phyloP scores from a whole-genome alignment of 164 flowering plant genomes.

The Vitis riparia region DNA sequence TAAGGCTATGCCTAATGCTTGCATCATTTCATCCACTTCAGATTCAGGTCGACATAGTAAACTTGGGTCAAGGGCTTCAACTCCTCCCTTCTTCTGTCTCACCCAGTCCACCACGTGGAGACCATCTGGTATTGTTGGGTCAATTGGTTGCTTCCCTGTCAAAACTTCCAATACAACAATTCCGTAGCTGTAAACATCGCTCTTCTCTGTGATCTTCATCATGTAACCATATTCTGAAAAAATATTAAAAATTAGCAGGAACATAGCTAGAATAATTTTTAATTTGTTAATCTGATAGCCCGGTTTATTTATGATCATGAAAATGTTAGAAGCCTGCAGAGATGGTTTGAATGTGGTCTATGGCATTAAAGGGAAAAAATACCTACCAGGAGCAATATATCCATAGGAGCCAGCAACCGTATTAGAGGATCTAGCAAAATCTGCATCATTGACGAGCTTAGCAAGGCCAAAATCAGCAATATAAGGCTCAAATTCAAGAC shows the following conservation, averaged over 20 bases:
- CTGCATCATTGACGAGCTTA: constrained; percentile 68
- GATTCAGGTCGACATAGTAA: constrained; percentile 54
- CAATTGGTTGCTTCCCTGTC: constrained; percentile 92
- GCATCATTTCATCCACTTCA: constrained; percentile 80
- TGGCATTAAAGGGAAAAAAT: neutral
- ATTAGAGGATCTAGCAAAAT: constrained; percentile 60
- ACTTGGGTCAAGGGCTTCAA: constrained; percentile 60
- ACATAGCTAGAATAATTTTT: neutral
- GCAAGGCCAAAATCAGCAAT: constrained; percentile 92
- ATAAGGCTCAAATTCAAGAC: constrained; percentile 78
- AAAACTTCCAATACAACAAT: constrained; percentile 81
- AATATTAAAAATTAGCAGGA: neutral
- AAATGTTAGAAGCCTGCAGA: neutral
- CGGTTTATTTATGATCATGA: neutral
- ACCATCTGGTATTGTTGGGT: constrained; percentile 88
- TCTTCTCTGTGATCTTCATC: constrained; percentile 89
- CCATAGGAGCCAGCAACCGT: constrained; percentile 87
- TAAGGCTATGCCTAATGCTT: constrained; percentile 82
- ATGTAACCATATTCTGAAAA: constrained; percentile 82
- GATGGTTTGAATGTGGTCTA: neutral
- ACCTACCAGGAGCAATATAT: constrained; percentile 82
- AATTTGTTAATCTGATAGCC: neutral
- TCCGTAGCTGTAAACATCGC: constrained; percentile 93
- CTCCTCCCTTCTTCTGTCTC: constrained; percentile 51
- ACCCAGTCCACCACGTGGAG: constrained; percentile 90